Percentiles rank a stretch among this genome's conserved stretches.
These are phyloP conservation scores for Pseudoturritis turrita DNA, from an alignment of 345 rosid species.

Conservation along the genomic window DNA sequence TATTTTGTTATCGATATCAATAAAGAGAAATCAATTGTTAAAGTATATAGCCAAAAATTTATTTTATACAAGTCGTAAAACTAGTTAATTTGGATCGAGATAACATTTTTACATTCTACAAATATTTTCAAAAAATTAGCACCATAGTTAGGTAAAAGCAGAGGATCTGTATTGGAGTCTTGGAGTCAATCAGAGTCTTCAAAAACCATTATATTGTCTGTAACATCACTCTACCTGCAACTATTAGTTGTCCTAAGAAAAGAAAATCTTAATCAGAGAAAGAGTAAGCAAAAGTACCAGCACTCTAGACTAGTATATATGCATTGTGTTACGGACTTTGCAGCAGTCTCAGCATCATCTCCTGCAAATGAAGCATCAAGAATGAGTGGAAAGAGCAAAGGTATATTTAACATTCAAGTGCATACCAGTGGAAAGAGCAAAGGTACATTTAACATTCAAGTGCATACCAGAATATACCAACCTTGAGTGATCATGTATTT, in stretches of 20 bases:
- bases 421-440: not conserved
- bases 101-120: not conserved
- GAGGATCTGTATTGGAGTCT: not conserved
- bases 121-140: not conserved
- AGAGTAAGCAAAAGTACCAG: no score
- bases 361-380: slow-evolving; percentile 35
- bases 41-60: not conserved
- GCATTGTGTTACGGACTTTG: no score
- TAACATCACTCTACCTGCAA: no score
- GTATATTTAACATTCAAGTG: not conserved
- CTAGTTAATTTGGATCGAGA: not conserved
- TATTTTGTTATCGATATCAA: slow-evolving; percentile 16
- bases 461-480: slow-evolving; percentile 1
- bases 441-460: not conserved
- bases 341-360: no score
- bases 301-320: no score
- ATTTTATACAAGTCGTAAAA: not conserved
- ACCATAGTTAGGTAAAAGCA: not conserved
- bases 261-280: not conserved
- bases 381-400: not conserved
- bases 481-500: slow-evolving; percentile 40
- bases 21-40: not conserved
- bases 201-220: slow-evolving; percentile 23
- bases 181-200: slow-evolving; percentile 14
- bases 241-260: no score